Conservation (phyloP, 2,329 filamentous ascomycete species). For the Phialophora expanda region DNA sequence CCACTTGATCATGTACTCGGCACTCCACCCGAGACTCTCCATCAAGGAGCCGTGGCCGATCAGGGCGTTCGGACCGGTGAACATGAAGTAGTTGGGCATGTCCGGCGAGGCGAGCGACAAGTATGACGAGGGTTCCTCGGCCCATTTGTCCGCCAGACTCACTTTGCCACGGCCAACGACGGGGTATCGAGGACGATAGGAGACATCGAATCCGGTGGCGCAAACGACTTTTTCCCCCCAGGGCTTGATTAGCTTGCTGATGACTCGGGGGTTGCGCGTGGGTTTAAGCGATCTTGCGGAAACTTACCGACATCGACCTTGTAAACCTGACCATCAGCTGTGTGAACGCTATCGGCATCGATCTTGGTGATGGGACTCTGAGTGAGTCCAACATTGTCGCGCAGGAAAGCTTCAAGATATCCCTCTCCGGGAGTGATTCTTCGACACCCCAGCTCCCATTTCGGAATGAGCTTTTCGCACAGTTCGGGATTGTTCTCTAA, state of each 20-base stretch:
- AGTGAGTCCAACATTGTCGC: constrained; percentile 46
- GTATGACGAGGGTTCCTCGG: constrained; percentile 41
- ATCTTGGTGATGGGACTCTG: constrained; percentile 46
- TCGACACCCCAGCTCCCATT: constrained; percentile 50
- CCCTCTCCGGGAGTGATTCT: constrained; percentile 58
- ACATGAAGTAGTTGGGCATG: constrained; percentile 46
- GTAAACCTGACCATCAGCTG: constrained; percentile 14
- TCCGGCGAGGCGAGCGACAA: constrained; percentile 37
- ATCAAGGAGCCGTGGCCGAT: constrained; percentile 42
- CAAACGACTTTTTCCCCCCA: constrained; percentile 44
- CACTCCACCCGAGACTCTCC: constrained; percentile 38
- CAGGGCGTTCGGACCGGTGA: constrained; percentile 42
- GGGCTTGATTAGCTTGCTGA: constrained; percentile 22
- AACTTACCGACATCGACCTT: constrained; percentile 38
- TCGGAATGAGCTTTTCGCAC: constrained; percentile 37
- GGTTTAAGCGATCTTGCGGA: constrained; percentile 33
- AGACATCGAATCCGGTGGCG: constrained; percentile 51
- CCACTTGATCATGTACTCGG: constrained; percentile 43
- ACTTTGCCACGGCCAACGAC: constrained; percentile 43
- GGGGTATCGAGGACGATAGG: constrained; percentile 45
- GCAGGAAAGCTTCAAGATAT: constrained; percentile 56
- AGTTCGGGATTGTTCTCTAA: constrained; percentile 37
- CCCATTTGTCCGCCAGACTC: constrained; percentile 43
- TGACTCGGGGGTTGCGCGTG: constrained; percentile 44
- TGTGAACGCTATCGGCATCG: constrained; percentile 40